These are phyloP conservation scores for Bauhinia variegata DNA, from an alignment of 306 rosid genomes.

Conservation along the genomic window DNA sequence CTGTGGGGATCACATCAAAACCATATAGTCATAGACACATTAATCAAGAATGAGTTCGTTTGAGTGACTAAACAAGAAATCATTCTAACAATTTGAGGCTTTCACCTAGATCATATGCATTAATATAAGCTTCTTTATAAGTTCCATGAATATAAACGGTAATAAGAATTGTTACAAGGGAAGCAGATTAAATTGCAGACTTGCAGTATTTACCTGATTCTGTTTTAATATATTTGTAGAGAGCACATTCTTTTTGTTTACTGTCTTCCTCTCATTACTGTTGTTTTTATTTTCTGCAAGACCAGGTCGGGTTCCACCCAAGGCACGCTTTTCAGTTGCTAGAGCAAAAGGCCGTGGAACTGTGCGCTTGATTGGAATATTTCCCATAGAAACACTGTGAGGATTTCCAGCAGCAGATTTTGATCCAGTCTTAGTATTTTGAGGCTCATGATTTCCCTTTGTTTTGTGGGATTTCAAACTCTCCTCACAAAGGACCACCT, in stretches of 20 bases:
- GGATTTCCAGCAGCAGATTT: constrained; percentile 57
- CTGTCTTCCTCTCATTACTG: constrained; percentile 43
- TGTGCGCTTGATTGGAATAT: constrained; percentile 66
- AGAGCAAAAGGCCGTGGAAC: constrained; percentile 93
- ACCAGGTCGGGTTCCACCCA: constrained; percentile 52
- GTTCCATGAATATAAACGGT: constrained; percentile 22
- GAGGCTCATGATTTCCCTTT: constrained; percentile 53
- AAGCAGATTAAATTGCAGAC: constrained; percentile 14
- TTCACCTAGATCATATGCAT: constrained; percentile 11
- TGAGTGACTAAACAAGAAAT: constrained; percentile 15
- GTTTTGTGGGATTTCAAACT: constrained; percentile 50
- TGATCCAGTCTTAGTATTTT: constrained; percentile 50
- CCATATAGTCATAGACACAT: background rate
- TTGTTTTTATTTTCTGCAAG: constrained; percentile 45
- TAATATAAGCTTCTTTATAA: background rate
- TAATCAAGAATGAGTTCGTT: background rate
- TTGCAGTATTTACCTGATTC: constrained; percentile 63
- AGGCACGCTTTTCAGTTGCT: constrained; percentile 96
- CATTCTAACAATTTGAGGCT: constrained; percentile 11
- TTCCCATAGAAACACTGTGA: constrained; percentile 51
- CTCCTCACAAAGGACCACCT: constrained; percentile 41
- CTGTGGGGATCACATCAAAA: background rate
- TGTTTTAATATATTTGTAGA: constrained; percentile 58
- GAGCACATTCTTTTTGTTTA: constrained; percentile 46
- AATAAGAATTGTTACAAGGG: constrained; percentile 3